These are phyloP conservation scores for Rubia tinctorum DNA, from an alignment of 305 asterid species.

Conservation along the genomic window DNA sequence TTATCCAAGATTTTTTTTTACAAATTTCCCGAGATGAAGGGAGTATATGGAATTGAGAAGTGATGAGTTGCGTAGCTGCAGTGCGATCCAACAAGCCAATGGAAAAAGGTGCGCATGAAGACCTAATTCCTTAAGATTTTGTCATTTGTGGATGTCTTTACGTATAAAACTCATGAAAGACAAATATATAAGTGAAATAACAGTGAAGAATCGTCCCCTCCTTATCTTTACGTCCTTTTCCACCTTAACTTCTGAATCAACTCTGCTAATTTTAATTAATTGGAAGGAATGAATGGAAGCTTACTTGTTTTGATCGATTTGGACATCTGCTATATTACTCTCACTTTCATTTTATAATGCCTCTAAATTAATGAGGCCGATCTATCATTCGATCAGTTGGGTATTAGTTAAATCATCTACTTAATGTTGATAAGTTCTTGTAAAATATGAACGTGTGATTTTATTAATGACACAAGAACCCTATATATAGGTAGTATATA, in stretches of 20 bases:
- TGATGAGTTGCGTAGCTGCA: neutral
- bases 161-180: neutral
- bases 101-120: neutral
- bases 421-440: too few species aligned
- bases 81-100: neutral
- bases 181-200: neutral
- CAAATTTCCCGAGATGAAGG: too few species aligned
- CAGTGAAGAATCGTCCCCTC: neutral
- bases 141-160: neutral
- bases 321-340: neutral
- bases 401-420: neutral
- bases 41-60: neutral
- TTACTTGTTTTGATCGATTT: neutral
- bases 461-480: too few species aligned
- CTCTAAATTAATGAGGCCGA: neutral
- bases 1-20: too few species aligned
- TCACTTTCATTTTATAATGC: neutral
- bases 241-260: neutral
- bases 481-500: too few species aligned
- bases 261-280: neutral
- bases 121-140: neutral
- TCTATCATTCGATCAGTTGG: neutral
- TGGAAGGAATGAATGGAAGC: neutral
- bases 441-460: too few species aligned
- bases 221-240: slow-evolving; percentile 1